These are phyloP conservation scores for Cicer bijugum DNA, from an alignment of 306 rosid species.

Conservation along the genomic window DNA sequence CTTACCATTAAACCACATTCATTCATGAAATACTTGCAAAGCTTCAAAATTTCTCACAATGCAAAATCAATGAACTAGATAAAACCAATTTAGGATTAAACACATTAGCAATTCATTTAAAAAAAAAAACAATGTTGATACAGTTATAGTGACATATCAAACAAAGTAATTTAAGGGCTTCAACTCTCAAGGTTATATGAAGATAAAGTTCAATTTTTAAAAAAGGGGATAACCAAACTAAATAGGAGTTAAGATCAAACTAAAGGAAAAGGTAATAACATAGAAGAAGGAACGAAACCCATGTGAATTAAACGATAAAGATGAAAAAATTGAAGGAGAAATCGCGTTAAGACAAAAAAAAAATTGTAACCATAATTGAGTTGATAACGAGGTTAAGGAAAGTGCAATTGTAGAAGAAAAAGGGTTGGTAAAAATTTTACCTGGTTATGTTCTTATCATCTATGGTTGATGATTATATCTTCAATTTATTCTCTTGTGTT, in stretches of 20 bases:
- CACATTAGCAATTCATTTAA: constrained; percentile 7
- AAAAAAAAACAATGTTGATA: not conserved
- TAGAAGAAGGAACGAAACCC: constrained; percentile 16
- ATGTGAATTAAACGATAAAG: constrained; percentile 25
- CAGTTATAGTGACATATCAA: constrained; percentile 3
- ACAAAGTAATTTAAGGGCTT: constrained; percentile 18
- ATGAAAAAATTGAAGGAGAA: not conserved
- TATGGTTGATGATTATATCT: constrained; percentile 38
- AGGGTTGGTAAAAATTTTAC: constrained; percentile 5
- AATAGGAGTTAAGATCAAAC: not conserved
- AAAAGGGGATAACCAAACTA: constrained; percentile 4
- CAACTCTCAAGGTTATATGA: not conserved
- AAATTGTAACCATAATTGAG: constrained; percentile 45
- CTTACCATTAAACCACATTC: constrained; percentile 8
- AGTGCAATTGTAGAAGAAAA: not conserved
- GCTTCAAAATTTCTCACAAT: constrained; percentile 10
- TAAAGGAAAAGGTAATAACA: not conserved
- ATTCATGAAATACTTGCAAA: not conserved
- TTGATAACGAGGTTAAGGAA: constrained; percentile 41
- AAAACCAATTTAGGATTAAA: constrained; percentile 17
- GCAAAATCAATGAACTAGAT: constrained; percentile 21
- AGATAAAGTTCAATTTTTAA: not conserved
- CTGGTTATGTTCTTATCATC: constrained; percentile 31
- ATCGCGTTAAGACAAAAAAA: not conserved
- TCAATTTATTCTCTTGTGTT: not conserved